Evolutionary conservation across 2,329 filamentous ascomycete species (phyloP).

Genomic region (Fusarium palustre): DNA sequence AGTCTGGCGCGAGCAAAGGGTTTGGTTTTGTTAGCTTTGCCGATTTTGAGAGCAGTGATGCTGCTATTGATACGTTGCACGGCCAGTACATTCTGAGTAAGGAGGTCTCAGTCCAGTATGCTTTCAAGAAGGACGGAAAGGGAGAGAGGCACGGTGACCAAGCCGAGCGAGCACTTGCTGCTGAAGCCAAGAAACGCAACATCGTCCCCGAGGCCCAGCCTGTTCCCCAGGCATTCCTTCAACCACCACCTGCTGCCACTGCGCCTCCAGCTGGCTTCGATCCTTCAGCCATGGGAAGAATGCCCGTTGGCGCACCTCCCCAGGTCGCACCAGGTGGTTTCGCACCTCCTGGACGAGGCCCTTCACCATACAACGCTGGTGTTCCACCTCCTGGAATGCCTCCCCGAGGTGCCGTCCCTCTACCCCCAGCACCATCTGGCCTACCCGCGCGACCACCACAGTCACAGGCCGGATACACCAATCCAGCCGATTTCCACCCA

Average conservation of each 20-base stretch:
- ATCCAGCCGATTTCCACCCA: constrained; percentile 62
- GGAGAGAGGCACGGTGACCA: constrained; percentile 95
- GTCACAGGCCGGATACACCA: constrained; percentile 58
- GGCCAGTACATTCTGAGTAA: constrained; percentile 98
- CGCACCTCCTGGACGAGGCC: constrained; percentile 52
- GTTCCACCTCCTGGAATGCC: constrained; percentile 44
- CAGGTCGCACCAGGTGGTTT: constrained; percentile 55
- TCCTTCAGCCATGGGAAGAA: constrained; percentile 49
- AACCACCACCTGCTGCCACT: constrained; percentile 45
- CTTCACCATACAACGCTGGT: constrained; percentile 51
- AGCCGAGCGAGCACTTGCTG: constrained; percentile 90
- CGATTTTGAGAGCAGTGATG: constrained; percentile 93
- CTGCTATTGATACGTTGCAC: constrained; percentile 91
- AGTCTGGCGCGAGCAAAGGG: constrained; percentile 88
- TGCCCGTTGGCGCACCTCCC: constrained; percentile 48
- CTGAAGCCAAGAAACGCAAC: constrained; percentile 93
- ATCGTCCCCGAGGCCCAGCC: constrained; percentile 84
- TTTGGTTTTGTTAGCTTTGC: constrained; percentile 96
- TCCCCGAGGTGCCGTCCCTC: constrained; percentile 51
- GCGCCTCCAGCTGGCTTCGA: constrained; percentile 52
- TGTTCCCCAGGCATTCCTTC: constrained; percentile 78
- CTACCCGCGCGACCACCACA: constrained; percentile 64
- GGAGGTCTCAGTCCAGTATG: constrained; percentile 95
- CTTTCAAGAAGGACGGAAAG: constrained; percentile 99
- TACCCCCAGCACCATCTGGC: constrained; percentile 63